Evolutionary conservation across 371 early-diverging fungal species (phyloP), one percentile per base, ranked within the genome.

Genomic region (Nosema bombycis): DNA sequence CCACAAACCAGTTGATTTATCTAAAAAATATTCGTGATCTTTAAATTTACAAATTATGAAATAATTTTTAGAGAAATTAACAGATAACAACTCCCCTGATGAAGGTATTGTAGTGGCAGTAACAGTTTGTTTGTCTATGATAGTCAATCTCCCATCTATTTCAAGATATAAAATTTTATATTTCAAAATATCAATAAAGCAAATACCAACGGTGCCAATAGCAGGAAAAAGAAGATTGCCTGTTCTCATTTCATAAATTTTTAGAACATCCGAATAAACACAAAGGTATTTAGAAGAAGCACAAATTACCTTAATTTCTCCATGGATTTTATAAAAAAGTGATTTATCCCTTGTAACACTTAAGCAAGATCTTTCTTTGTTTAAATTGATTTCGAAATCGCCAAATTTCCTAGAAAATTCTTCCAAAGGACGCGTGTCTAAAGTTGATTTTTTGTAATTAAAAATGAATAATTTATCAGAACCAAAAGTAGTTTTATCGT

Each of bases 161-260:
- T 81, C 75, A 18, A 82, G 24, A 69, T 77, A 60, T n/a, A 82
- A 37, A 23, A 85, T 28, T 6, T 64, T 33, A 23, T 60, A 37
- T 12, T 77, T 62, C n/a, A 58, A 69, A 14, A 82, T 69, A 77
- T 81, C 83, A 12, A 80, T 67, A 36, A 72, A 70, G 23, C 70
- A 58, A 14, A 84, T 75, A n/a, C 61, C 6, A 37, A 3, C 15
- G n/a, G 75, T 75, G 6, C 75, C 46, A 33, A 83, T 75, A n/a
- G 70, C 80, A 15, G 85, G 85, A 28, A 78, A 33, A 6, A 81
- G 12, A 24, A 83, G 82, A 3, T 69, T 71, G 1, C 85, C 80
- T 26, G 79, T 82, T 28, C 57, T 62, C 18, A 85, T n/a, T 58
- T 69, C 32, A 64, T 83, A 84, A 15, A 85, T 46, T 71, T 77